phyloP scores from a whole-genome alignment of 495 filamentous ascomycete species.

The Aspergillus funiculosus region DNA sequence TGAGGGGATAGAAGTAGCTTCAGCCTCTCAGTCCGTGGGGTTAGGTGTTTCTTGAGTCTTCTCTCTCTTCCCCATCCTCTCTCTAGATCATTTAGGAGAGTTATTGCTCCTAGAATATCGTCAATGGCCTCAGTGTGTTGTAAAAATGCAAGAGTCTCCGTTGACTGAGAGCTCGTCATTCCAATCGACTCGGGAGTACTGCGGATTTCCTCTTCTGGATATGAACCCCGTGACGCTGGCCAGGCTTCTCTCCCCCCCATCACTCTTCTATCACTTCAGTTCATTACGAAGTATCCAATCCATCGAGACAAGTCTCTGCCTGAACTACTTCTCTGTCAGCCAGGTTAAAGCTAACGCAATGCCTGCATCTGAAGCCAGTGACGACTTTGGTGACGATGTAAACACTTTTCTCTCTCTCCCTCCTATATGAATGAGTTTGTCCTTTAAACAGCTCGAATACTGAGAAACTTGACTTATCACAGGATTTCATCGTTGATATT shows the following conservation, averaged over 20 bases:
- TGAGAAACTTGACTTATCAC: background rate
- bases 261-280: background rate
- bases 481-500: constrained; percentile 66
- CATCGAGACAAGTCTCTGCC: background rate
- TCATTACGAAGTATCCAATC: background rate
- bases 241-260: background rate
- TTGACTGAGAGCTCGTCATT: background rate
- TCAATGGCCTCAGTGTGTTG: too few relatives aligned
- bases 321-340: background rate
- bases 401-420: background rate
- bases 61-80: too few relatives aligned
- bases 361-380: constrained; percentile 46
- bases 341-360: constrained; percentile 23
- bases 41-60: too few relatives aligned
- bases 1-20: too few relatives aligned
- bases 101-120: too few relatives aligned
- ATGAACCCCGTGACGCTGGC: constrained; percentile 12
- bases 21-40: too few relatives aligned
- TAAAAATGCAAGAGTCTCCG: too few relatives aligned
- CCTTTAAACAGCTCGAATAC: background rate
- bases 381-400: constrained; percentile 55
- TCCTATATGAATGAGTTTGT: background rate
- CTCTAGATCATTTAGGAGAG: too few relatives aligned
- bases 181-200: background rate
- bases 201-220: background rate